These are phyloP conservation scores for Huntiella decipiens DNA, from an alignment of 2,329 filamentous ascomycete species.

Conservation along the genomic window DNA sequence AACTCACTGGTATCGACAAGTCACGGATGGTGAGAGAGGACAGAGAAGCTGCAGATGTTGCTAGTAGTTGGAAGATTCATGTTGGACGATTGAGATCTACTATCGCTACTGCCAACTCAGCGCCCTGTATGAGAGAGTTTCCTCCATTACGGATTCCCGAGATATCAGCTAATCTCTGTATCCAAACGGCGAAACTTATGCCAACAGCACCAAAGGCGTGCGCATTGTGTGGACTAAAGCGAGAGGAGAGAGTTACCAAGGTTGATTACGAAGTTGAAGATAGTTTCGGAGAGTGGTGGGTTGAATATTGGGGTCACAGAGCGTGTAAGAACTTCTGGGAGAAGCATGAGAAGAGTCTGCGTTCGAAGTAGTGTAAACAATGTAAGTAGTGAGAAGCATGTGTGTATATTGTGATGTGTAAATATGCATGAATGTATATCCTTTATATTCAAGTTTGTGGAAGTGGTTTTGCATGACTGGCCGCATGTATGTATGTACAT, in stretches of 20 bases:
- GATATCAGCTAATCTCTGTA: constrained; percentile 46
- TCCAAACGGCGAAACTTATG: constrained; percentile 53
- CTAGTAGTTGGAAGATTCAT: constrained; percentile 55
- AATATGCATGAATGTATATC: neutral
- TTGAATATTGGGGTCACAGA: constrained; percentile 68
- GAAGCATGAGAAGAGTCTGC: constrained; percentile 49
- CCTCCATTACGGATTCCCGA: constrained; percentile 42
- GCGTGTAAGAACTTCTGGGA: constrained; percentile 76
- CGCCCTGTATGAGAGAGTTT: constrained; percentile 24
- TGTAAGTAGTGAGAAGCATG: neutral
- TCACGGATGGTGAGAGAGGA: constrained; percentile 68
- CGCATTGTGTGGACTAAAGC: constrained; percentile 69
- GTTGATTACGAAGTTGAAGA: constrained; percentile 66
- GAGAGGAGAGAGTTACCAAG: constrained; percentile 63
- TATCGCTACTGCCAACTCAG: constrained; percentile 46
- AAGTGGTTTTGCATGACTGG: no score
- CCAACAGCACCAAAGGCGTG: constrained; percentile 58
- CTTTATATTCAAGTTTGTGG: neutral
- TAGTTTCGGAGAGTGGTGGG: constrained; percentile 94
- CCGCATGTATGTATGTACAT: no score
- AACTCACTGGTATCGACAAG: constrained; percentile 70
- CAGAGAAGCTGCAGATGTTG: constrained; percentile 61
- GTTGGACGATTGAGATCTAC: constrained; percentile 56
- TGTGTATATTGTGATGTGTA: neutral
- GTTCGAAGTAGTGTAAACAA: constrained; percentile 22